A percentile compares a stretch with the other conserved stretches of the same genome.
Conservation (phyloP, 306 rosid genomes). For the Ormosia semicastrata region DNA sequence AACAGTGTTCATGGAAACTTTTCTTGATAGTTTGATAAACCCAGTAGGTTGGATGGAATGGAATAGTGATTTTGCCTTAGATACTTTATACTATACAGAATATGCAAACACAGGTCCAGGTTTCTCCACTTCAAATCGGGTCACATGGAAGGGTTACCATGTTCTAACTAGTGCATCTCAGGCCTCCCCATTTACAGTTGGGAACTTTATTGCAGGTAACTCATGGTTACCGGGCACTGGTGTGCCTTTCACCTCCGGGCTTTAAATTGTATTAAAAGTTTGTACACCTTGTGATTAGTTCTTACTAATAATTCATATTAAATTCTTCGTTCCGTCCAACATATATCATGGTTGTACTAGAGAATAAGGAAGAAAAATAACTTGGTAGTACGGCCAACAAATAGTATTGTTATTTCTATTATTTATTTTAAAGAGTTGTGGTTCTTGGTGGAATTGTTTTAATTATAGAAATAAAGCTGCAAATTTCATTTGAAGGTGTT, state of each 20-base stretch:
- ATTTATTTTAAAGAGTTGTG: not conserved
- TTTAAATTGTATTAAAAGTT: constrained; percentile 21
- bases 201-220: constrained; percentile 55
- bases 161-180: constrained; percentile 62
- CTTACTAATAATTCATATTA: not conserved
- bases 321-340: not conserved
- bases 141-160: constrained; percentile 64
- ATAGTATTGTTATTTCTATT: constrained; percentile 7
- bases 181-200: constrained; percentile 67
- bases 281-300: not conserved
- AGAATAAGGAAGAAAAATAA: not conserved
- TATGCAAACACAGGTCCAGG: constrained; percentile 63
- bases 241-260: constrained; percentile 67
- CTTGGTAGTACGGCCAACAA: not conserved
- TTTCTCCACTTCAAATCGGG: constrained; percentile 53
- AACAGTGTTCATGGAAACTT: too few relatives aligned
- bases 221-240: constrained; percentile 59
- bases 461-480: not conserved
- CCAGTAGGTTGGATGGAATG: too few relatives aligned
- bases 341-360: not conserved
- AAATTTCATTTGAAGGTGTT: not conserved
- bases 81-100: constrained; percentile 63
- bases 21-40: too few relatives aligned
- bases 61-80: too few relatives aligned
- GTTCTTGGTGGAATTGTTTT: constrained; percentile 10